Conservation (phyloP, 257 asterid genomes). For the Thymus quinquecostatus region DNA sequence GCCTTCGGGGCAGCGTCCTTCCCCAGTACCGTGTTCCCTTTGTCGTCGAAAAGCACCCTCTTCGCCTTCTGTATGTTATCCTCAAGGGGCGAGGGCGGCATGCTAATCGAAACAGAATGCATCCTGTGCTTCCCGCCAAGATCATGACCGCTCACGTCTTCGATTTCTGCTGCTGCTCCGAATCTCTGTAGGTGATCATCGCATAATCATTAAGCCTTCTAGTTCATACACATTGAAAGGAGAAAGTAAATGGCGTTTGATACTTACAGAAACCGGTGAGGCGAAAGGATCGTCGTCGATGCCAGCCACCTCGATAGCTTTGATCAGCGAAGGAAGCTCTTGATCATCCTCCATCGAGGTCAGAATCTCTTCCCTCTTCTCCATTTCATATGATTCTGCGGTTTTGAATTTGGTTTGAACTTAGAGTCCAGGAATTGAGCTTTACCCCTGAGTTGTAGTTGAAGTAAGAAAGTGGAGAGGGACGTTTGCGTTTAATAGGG, state of each 20-base stretch:
- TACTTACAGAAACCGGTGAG: constrained; percentile 41
- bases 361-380: constrained; percentile 21
- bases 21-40: constrained; percentile 1
- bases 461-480: neutral
- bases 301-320: constrained; percentile 55
- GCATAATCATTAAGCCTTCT: too few relatives aligned
- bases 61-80: constrained; percentile 36
- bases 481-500: constrained; percentile 23
- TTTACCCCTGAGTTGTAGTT: neutral
- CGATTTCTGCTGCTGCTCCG: constrained; percentile 40
- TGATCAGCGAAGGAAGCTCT: constrained; percentile 54
- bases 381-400: constrained; percentile 31
- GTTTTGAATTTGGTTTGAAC: neutral
- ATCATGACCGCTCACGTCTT: constrained; percentile 1
- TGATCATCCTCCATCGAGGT: constrained; percentile 31
- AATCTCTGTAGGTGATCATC: constrained; percentile 37
- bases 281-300: constrained; percentile 35
- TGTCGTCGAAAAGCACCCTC: constrained; percentile 43
- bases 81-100: constrained; percentile 69
- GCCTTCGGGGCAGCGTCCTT: neutral
- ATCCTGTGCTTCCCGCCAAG: neutral
- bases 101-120: constrained; percentile 68
- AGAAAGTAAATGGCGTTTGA: too few relatives aligned
- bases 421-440: too few relatives aligned
- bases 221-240: neutral